These are phyloP conservation scores for Kazachstania psychrophila DNA, from an alignment of 805 yeast species.

Conservation along the genomic window DNA sequence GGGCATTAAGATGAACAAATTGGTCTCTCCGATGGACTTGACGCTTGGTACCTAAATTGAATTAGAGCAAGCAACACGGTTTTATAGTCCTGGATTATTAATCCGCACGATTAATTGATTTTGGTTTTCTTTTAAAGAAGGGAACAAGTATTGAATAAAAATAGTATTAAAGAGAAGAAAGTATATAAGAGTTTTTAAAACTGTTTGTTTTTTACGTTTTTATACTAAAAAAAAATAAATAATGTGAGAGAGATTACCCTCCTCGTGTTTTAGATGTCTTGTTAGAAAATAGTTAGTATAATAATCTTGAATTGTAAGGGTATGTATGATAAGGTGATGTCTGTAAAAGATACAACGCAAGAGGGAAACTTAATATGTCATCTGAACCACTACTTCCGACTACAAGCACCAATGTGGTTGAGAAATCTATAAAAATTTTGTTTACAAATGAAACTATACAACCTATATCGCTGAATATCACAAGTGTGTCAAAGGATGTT, in stretches of 20 bases:
- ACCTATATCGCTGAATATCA: conserved; percentile 23
- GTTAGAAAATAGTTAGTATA: too few relatives aligned
- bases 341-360: neutral
- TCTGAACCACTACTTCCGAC: conserved; percentile 16
- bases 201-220: neutral
- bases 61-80: conserved; percentile 59
- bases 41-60: conserved; percentile 42
- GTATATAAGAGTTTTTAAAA: neutral
- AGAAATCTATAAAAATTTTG: conserved; percentile 16
- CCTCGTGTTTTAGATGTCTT: too few relatives aligned
- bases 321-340: neutral
- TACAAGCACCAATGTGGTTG: conserved; percentile 2
- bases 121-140: conserved; percentile 7
- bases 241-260: too few relatives aligned
- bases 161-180: neutral
- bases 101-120: conserved; percentile 49
- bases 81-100: conserved; percentile 53
- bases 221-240: neutral
- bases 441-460: conserved; percentile 24
- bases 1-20: conserved; percentile 62
- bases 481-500: conserved; percentile 14
- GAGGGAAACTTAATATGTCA: conserved; percentile 8
- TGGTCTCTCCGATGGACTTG: conserved; percentile 61
- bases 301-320: too few relatives aligned
- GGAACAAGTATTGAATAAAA: neutral